A percentile compares a stretch with the other conserved stretches of the same genome.
Evolutionary conservation across 768 basidiomycete species (phyloP).

Genomic region (Panus rudis): DNA sequence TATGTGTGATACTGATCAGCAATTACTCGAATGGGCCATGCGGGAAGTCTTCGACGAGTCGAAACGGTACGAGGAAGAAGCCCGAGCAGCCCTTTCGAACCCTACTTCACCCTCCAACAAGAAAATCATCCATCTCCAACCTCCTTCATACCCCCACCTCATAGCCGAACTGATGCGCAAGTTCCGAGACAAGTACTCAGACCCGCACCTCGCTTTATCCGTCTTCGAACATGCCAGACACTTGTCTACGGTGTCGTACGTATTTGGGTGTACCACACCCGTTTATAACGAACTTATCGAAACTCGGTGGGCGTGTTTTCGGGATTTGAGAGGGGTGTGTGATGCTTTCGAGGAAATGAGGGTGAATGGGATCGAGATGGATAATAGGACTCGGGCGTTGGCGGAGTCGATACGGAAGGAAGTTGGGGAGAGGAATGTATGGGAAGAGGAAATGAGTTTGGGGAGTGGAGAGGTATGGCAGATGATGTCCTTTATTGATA

Average conservation of each 20-base stretch:
- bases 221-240: constrained; percentile 77
- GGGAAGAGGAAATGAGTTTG: constrained; percentile 41
- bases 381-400: constrained; percentile 52
- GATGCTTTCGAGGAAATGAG: constrained; percentile 76
- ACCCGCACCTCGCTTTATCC: constrained; percentile 76
- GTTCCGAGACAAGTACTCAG: constrained; percentile 70
- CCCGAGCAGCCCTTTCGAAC: constrained; percentile 18
- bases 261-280: constrained; percentile 82
- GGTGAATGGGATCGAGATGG: constrained; percentile 65
- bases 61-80: constrained; percentile 40
- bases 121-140: constrained; percentile 38
- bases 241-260: constrained; percentile 73
- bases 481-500: constrained; percentile 47
- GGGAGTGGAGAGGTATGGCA: constrained; percentile 45
- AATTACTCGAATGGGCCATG: constrained; percentile 69
- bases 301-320: constrained; percentile 80
- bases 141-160: constrained; percentile 65
- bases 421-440: constrained; percentile 46
- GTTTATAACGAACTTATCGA: constrained; percentile 85
- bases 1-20: constrained; percentile 56
- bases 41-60: constrained; percentile 62
- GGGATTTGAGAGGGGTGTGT: constrained; percentile 72
- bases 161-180: constrained; percentile 71
- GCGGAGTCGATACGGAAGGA: constrained; percentile 60
- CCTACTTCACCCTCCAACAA: constrained; percentile 5